These are phyloP conservation scores for Boletus bicolor DNA, from an alignment of 768 basidiomycete genomes.

Conservation along the genomic window DNA sequence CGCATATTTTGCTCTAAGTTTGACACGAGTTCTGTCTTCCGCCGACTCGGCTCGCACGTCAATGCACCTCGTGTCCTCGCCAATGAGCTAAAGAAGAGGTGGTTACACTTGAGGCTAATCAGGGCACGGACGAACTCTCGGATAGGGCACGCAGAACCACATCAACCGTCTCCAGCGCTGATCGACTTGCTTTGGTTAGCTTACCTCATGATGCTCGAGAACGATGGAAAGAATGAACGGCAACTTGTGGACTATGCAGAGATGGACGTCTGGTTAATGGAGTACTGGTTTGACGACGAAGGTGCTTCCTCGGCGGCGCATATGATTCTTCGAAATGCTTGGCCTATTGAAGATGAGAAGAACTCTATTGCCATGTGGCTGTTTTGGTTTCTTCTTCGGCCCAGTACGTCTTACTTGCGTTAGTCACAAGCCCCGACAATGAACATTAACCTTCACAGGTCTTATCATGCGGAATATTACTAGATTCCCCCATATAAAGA, in stretches of 20 bases:
- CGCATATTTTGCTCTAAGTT: constrained; percentile 67
- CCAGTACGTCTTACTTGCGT: constrained; percentile 42
- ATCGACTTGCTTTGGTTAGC: constrained; percentile 58
- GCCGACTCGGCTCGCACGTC: constrained; percentile 45
- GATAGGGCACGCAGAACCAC: constrained; percentile 19
- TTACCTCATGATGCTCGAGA: constrained; percentile 79
- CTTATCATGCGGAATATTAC: constrained; percentile 42
- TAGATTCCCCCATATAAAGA: constrained; percentile 43
- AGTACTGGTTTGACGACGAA: constrained; percentile 60
- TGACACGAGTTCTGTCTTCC: constrained; percentile 49
- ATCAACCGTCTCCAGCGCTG: constrained; percentile 15
- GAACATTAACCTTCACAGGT: constrained; percentile 34
- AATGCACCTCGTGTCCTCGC: constrained; percentile 47
- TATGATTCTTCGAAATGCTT: constrained; percentile 42
- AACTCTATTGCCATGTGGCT: constrained; percentile 73
- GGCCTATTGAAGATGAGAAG: constrained; percentile 54
- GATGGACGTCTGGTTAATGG: constrained; percentile 60
- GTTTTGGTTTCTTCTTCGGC: constrained; percentile 67
- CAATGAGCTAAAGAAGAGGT: constrained; percentile 64
- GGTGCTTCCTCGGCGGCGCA: constrained; percentile 53
- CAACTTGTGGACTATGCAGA: constrained; percentile 70
- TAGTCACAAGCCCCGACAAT: not conserved
- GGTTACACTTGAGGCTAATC: constrained; percentile 53
- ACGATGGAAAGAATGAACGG: constrained; percentile 66
- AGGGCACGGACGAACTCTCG: constrained; percentile 34